Percentiles rank a stretch among this genome's conserved stretches.
phyloP scores from a whole-genome alignment of 257 asterid genomes.

The Gentiana straminea region DNA sequence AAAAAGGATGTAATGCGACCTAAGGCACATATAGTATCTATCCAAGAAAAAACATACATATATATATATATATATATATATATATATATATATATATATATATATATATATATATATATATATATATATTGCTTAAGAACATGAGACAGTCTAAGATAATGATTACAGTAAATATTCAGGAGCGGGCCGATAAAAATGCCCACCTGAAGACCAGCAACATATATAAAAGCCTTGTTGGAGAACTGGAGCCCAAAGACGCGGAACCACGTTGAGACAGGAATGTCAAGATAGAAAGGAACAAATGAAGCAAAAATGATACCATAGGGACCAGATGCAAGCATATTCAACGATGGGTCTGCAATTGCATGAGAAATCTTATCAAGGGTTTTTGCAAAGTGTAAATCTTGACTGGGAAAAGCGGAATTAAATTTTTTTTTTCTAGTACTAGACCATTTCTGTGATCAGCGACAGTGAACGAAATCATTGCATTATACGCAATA shows the following conservation, averaged over 20 bases:
- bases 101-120: too few relatives aligned
- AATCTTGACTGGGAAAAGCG: not conserved
- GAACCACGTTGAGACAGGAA: conserved; percentile 85
- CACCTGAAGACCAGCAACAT: conserved; percentile 99
- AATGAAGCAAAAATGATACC: conserved; percentile 81
- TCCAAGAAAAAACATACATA: too few relatives aligned
- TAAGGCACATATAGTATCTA: not conserved
- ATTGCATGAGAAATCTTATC: conserved; percentile 10
- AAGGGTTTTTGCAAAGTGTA: not conserved
- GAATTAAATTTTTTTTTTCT: conserved; percentile 2
- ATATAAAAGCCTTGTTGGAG: conserved; percentile 93
- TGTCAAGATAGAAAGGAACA: conserved; percentile 90
- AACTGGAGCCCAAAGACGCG: conserved; percentile 65
- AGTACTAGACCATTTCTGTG: not conserved
- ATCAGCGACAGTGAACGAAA: not conserved
- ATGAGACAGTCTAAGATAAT: not conserved
- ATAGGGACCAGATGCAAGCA: conserved; percentile 90
- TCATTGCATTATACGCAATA: not conserved
- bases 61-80: too few relatives aligned
- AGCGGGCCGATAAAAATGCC: conserved; percentile 3
- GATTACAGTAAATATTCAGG: too few relatives aligned
- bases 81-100: too few relatives aligned
- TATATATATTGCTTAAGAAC: not conserved
- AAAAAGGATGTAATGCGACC: not conserved
- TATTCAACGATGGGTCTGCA: conserved; percentile 71